A percentile compares a stretch with the other conserved stretches of the same genome.
These are phyloP conservation scores for Bacterosira constricta DNA, from an alignment of 108 stramenopile genomes.

Conservation along the genomic window DNA sequence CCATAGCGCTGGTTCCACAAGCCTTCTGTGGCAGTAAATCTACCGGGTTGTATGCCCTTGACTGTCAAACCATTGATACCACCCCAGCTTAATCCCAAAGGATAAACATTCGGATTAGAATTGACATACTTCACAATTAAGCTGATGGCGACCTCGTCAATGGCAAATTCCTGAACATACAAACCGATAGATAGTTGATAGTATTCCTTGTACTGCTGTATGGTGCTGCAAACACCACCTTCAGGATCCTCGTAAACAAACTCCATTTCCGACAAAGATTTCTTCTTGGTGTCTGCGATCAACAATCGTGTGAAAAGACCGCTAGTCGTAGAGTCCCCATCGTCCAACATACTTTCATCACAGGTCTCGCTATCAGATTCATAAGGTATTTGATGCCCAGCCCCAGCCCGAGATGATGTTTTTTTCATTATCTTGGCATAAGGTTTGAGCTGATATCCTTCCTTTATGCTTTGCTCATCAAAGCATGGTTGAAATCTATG, in stretches of 20 bases:
- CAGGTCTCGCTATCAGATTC: conserved; percentile 39
- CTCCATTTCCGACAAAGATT: conserved; percentile 20
- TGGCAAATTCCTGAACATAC: conserved; percentile 86
- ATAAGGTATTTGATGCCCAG: too few species aligned
- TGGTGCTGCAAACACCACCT: conserved; percentile 46
- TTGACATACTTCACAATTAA: conserved; percentile 75
- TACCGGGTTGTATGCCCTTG: conserved; percentile 76
- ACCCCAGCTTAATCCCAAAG: conserved; percentile 85
- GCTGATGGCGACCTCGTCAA: conserved; percentile 76
- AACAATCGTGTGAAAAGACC: conserved; percentile 43
- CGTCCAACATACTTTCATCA: conserved; percentile 43
- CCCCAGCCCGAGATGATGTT: not conserved
- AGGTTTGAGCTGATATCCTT: conserved; percentile 63
- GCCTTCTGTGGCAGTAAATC: conserved; percentile 82
- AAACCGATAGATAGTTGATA: conserved; percentile 76
- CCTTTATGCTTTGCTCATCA: conserved; percentile 59
- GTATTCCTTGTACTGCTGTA: conserved; percentile 74
- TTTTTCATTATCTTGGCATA: conserved; percentile 44
- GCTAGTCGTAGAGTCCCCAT: conserved; percentile 34
- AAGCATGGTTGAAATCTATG: conserved; percentile 57
- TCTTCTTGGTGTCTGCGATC: conserved; percentile 26
- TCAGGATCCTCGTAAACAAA: conserved; percentile 36
- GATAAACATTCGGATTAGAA: conserved; percentile 62
- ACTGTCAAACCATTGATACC: conserved; percentile 86
- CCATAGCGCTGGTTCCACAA: conserved; percentile 73